Percentiles rank a stretch among this genome's conserved stretches.
These are phyloP conservation scores for Pterulicium gracile DNA, from an alignment of 1,284 basidiomycete genomes.

Conservation along the genomic window DNA sequence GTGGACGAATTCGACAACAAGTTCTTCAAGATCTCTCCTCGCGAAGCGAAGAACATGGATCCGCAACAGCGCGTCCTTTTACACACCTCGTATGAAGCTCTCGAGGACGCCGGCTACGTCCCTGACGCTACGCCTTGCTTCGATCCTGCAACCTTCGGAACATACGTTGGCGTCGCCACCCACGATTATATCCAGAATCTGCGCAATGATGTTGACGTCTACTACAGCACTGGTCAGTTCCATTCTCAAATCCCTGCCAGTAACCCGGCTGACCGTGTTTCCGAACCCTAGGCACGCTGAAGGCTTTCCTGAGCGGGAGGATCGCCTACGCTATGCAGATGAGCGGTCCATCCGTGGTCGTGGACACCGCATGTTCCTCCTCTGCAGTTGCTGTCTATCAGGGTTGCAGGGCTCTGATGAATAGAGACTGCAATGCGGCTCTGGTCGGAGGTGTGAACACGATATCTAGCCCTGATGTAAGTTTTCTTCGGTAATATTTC, in stretches of 20 bases:
- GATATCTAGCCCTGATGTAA: slow-evolving; percentile 60
- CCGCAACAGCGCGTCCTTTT: slow-evolving; percentile 63
- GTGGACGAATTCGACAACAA: slow-evolving; percentile 52
- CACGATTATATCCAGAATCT: slow-evolving; percentile 62
- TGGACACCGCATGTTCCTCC: slow-evolving; percentile 68
- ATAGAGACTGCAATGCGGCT: slow-evolving; percentile 53
- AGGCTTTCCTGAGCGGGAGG: slow-evolving; percentile 58
- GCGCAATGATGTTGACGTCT: slow-evolving; percentile 49
- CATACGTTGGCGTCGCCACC: slow-evolving; percentile 57
- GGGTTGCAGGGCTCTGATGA: slow-evolving; percentile 51
- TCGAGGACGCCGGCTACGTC: slow-evolving; percentile 62
- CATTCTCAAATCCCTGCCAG: slow-evolving; percentile 4
- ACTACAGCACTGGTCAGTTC: slow-evolving; percentile 58
- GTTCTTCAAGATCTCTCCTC: slow-evolving; percentile 63
- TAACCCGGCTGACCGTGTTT: slow-evolving; percentile 3
- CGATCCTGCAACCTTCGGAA: slow-evolving; percentile 43
- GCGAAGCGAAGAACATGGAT: slow-evolving; percentile 65
- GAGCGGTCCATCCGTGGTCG: slow-evolving; percentile 55
- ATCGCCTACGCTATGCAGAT: slow-evolving; percentile 59
- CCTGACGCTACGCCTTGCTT: slow-evolving; percentile 42
- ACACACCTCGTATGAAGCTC: slow-evolving; percentile 52
- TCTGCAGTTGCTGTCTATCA: slow-evolving; percentile 58
- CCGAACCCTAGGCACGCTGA: slow-evolving; percentile 41
- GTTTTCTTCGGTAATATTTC: slow-evolving; percentile 14
- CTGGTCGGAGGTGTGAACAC: slow-evolving; percentile 67